Percentiles rank a stretch among this genome's conserved stretches.
These are phyloP conservation scores for Cenchrus fungigraminus DNA, from an alignment of 176 grass and related monocot genomes.

Conservation along the genomic window DNA sequence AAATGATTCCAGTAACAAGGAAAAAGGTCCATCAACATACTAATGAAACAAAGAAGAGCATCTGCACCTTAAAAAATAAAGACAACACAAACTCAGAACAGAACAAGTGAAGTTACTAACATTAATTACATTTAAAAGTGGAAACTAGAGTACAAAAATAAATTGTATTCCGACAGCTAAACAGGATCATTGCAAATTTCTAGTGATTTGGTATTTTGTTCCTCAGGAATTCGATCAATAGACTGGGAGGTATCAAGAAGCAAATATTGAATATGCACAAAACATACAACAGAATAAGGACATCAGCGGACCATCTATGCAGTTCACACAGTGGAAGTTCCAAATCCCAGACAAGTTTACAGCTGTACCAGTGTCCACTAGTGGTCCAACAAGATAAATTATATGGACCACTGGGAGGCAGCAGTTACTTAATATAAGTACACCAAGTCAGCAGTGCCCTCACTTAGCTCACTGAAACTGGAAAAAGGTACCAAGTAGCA, in stretches of 20 bases:
- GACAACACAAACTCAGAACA: not conserved
- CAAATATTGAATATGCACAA: not conserved
- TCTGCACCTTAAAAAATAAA: not conserved
- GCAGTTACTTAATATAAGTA: not conserved
- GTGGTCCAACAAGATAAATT: slow-evolving; percentile 2
- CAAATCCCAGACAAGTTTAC: slow-evolving; percentile 9
- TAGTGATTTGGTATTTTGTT: not conserved
- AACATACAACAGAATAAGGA: not conserved
- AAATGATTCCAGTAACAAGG: not conserved
- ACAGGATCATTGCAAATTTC: not conserved
- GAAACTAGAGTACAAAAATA: not conserved
- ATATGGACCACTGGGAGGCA: not conserved
- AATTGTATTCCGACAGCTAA: not conserved
- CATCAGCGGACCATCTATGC: not conserved
- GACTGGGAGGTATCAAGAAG: not conserved
- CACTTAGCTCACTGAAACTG: not conserved
- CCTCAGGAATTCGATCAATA: not conserved
- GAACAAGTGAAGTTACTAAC: not conserved
- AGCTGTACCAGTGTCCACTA: not conserved
- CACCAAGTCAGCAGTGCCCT: not conserved
- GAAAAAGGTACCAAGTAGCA: not conserved
- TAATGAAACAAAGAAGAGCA: not conserved
- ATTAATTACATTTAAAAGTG: not conserved
- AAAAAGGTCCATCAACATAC: not conserved
- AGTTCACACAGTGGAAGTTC: not conserved